Evolutionary conservation across 2,329 filamentous ascomycete species (phyloP), one percentile per base, ranked within the genome.

Genomic region (Monosporascus sp.): DNA sequence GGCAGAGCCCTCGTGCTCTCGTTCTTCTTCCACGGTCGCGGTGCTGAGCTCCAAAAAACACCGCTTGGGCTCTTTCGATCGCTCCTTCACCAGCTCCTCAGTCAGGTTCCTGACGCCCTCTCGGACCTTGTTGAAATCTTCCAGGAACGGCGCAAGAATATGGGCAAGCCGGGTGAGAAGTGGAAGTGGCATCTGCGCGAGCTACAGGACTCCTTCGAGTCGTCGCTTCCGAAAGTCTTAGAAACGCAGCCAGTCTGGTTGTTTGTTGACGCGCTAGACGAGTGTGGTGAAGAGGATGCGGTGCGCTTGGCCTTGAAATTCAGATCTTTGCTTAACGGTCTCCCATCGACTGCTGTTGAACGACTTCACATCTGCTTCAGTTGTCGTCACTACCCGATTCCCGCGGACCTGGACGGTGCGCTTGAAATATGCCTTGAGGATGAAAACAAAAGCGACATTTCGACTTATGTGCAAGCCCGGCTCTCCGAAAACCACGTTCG

Each of bases 11-110:
- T 66, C 0, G 56, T 74, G 0, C 52, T 77, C 1, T 73, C 71
- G 0, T 80, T 78, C 63, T 81, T 79, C 62, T 80, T 80, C 67
- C 74, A 79, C 52, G 76, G 76, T 0, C 63, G 74, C 50, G 77
- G 76, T 0, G 63, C 66, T 0, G 36, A 64, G 5, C 60, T 78
- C 7, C 76, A 83, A 47, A 78, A 68, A 51, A 73, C 77, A 0
- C 66, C 70, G 0, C 26, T 65, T 0, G 80, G 81, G 0, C 71
- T 84, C 63, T 82, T 80, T 56, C 70, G 78, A 3, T 78, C 77
- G 0, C 51, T 84, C 0, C 52, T 83, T 0, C 56, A 66, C 1
- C 77, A 83, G 40, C 61, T 83, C 0, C 61, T 83, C 0, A 20
- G 66, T 9, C 27, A 31, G 9, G 27, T 31, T 2, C 27, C 27